Percentiles rank a stretch among this genome's conserved stretches.
These are phyloP conservation scores for Eucalyptus fibrosa DNA, from an alignment of 345 rosid genomes.

Conservation along the genomic window DNA sequence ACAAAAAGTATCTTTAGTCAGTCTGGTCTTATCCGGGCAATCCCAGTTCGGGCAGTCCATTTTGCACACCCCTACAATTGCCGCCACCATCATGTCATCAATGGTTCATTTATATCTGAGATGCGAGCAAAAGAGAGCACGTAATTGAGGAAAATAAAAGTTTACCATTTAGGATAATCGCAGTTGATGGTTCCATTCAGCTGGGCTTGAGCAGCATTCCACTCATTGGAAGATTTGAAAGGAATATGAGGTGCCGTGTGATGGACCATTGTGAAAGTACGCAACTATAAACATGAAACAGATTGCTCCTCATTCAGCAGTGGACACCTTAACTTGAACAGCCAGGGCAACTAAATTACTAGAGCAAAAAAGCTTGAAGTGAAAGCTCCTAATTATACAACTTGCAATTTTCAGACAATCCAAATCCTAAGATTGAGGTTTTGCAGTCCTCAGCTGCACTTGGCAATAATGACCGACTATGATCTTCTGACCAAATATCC, in stretches of 20 bases:
- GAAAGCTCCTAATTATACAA: background rate
- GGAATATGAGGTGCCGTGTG: slow-evolving; percentile 93
- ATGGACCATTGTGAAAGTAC: slow-evolving; percentile 96
- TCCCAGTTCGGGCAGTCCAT: accelerated
- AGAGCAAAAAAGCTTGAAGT: background rate
- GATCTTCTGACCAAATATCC: too few species aligned
- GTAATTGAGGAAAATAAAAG: too few species aligned
- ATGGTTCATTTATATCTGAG: too few species aligned
- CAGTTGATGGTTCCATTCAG: slow-evolving; percentile 57
- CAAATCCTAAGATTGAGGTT: background rate
- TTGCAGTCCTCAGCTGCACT: background rate
- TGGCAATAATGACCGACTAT: background rate
- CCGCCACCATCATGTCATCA: too few species aligned
- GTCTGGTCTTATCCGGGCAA: accelerated
- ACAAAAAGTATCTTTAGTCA: too few species aligned
- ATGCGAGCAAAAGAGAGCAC: too few species aligned
- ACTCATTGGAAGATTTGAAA: slow-evolving; percentile 56
- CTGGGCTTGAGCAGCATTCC: slow-evolving; percentile 93
- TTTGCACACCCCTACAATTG: too few species aligned
- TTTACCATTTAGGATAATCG: too few species aligned
- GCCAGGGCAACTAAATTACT: background rate
- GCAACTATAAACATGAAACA: slow-evolving; percentile 36
- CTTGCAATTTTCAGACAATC: background rate
- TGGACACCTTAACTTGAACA: background rate
- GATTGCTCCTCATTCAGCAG: background rate